Evolutionary conservation across 2,329 filamentous ascomycete genomes (phyloP).

Genomic region (Beauveria pseudobassiana): DNA sequence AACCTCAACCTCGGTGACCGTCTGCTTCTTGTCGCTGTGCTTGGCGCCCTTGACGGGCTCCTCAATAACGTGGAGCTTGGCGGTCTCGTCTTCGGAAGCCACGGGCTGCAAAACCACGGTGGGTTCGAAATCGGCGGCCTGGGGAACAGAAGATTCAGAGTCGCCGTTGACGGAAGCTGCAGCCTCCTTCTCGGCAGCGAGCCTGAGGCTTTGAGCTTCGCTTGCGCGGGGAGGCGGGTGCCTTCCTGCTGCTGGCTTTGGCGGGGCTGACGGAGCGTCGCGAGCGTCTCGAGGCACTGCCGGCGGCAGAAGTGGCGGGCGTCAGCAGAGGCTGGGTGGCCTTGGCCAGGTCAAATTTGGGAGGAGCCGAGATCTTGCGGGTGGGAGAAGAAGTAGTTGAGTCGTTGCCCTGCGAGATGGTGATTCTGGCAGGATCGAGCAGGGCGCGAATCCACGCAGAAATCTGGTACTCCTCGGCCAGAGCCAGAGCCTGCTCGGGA

Average conservation of each 20-base stretch:
- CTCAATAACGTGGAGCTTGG: slow-evolving; percentile 64
- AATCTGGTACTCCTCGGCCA: slow-evolving; percentile 85
- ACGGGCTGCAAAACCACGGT: slow-evolving; percentile 41
- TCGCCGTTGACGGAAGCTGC: slow-evolving; percentile 23
- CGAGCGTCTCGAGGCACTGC: slow-evolving; percentile 37
- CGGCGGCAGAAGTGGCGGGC: slow-evolving; percentile 36
- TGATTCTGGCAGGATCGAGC: slow-evolving; percentile 79
- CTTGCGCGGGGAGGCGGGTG: slow-evolving; percentile 48
- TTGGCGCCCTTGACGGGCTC: slow-evolving; percentile 46
- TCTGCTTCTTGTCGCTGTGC: slow-evolving; percentile 61
- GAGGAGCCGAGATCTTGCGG: slow-evolving; percentile 66
- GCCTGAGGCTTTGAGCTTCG: slow-evolving; percentile 37
- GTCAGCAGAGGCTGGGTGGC: slow-evolving; percentile 37
- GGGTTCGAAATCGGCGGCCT: slow-evolving; percentile 43
- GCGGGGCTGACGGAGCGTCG: slow-evolving; percentile 52
- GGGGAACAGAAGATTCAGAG: slow-evolving; percentile 32
- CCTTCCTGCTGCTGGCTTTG: slow-evolving; percentile 37
- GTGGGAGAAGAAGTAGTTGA: slow-evolving; percentile 58
- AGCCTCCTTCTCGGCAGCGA: slow-evolving; percentile 27
- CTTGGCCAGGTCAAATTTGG: slow-evolving; percentile 60
- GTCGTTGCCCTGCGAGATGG: slow-evolving; percentile 19
- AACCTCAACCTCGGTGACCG: slow-evolving; percentile 68
- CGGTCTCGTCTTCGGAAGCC: slow-evolving; percentile 47
- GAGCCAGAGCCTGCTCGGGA: slow-evolving; percentile 67
- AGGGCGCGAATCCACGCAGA: slow-evolving; percentile 84